These are phyloP conservation scores for Pythium apleroticum DNA, from an alignment of 352 stramenopile species.

Conservation along the genomic window DNA sequence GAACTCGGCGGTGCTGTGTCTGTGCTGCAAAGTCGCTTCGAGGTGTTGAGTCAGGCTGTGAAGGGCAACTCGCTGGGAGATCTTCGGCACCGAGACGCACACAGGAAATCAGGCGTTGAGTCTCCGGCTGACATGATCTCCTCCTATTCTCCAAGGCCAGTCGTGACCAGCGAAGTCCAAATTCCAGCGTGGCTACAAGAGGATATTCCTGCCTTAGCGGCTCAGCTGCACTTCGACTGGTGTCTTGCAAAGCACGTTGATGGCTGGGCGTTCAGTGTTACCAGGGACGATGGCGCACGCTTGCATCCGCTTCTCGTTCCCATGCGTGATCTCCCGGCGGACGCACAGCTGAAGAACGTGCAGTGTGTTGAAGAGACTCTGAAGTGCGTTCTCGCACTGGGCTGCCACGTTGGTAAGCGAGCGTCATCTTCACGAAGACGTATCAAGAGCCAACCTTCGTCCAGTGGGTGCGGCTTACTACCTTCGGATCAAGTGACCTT, in stretches of 20 bases:
- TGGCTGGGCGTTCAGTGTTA: constrained; percentile 41
- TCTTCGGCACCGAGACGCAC: not conserved
- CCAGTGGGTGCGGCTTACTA: constrained; percentile 16
- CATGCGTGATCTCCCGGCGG: constrained; percentile 43
- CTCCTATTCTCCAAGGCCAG: constrained; percentile 40
- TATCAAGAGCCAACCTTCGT: constrained; percentile 1
- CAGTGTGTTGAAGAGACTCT: constrained; percentile 54
- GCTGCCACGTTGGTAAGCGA: constrained; percentile 38
- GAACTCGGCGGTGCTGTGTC: constrained; percentile 58
- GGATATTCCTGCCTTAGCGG: constrained; percentile 35
- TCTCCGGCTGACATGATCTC: not conserved
- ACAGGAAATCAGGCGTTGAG: not conserved
- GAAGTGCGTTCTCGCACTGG: constrained; percentile 58
- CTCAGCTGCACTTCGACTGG: constrained; percentile 72
- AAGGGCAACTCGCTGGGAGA: constrained; percentile 10
- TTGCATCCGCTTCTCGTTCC: constrained; percentile 56
- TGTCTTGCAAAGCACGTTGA: constrained; percentile 48
- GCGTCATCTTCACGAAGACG: not conserved
- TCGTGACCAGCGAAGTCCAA: constrained; percentile 29
- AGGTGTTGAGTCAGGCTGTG: constrained; percentile 33
- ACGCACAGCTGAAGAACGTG: constrained; percentile 42
- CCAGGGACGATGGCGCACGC: constrained; percentile 40
- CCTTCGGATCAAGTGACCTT: constrained; percentile 37
- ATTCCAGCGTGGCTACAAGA: constrained; percentile 39
- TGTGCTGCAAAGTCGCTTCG: constrained; percentile 49